Conservation (phyloP, 371 early-diverging fungal species). For the Mucor plumbeus region DNA sequence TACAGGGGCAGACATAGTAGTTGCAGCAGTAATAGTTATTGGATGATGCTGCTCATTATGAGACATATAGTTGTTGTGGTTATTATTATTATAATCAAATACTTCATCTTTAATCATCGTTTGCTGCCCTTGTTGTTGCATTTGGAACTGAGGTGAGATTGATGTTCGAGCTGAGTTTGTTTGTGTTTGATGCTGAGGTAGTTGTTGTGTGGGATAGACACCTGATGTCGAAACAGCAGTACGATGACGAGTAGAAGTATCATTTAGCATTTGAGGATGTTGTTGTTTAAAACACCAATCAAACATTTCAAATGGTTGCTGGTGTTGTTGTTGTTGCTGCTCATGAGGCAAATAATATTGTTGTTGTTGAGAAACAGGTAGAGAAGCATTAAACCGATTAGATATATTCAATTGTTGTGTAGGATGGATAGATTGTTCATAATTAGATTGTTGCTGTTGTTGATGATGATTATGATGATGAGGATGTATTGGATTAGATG, state of each 20-base stretch:
- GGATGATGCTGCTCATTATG: background rate
- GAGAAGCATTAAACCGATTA: background rate
- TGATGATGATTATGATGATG: conserved; percentile 9
- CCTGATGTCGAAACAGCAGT: background rate
- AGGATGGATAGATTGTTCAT: conserved; percentile 6
- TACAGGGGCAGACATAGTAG: too few relatives aligned
- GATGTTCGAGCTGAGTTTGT: background rate
- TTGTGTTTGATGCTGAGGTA: background rate
- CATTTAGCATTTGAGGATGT: conserved; percentile 2
- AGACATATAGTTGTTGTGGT: background rate
- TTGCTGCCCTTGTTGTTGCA: background rate
- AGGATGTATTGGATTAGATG: conserved; percentile 10
- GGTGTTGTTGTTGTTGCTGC: background rate
- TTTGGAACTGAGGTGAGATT: background rate
- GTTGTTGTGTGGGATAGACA: background rate
- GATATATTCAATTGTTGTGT: background rate
- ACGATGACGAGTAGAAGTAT: background rate
- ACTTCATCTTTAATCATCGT: too few relatives aligned
- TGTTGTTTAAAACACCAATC: conserved; percentile 16
- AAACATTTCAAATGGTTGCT: conserved; percentile 6
- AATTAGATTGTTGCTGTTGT: conserved; percentile 7
- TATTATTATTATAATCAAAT: background rate
- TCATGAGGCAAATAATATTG: background rate
- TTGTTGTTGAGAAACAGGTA: background rate
- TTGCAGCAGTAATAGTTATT: too few relatives aligned